Evolutionary conservation across 257 asterid genomes (phyloP), one percentile per base, ranked within the genome.

Genomic region (Ajuga chamaepitys): DNA sequence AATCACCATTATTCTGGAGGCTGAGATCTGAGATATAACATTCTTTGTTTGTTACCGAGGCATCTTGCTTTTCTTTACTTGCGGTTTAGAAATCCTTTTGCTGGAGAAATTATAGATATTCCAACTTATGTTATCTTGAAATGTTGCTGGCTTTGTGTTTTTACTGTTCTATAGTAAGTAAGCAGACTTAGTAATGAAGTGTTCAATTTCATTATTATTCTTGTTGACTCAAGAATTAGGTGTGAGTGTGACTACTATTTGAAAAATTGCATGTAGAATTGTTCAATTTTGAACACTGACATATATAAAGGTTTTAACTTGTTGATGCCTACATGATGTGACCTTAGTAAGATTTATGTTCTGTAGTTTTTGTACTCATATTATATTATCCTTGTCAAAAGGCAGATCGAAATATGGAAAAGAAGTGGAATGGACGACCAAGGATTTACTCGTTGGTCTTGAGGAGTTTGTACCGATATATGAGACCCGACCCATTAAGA

Each of bases 371-470:
- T 74, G 59, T 54, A 56, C 81, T 81, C 74, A 64, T 77, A 81
- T 79, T 82, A 82, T 74, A 78, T 71, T 84, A 67, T 86, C 89
- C 82, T 86, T 88, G 82, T 83, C 95, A 84, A 90, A 90, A 94
- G 99, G 99, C 96, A 90, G 99, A 90, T 82, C 97, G 91, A 94
- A 90, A 90, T 95, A 80, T 75, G 99, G 95, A 52, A 85, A 82
- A 81, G 67, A 84, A 53, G 95, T 90, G 68, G 97, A 90, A 51
- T 94, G 99, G 99, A 90, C 97, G 17, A 40, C 73, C 67, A 85
- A 90, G 78, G 99, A 94, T 82, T 78, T 94, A 76, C 82, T 94
- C 74, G 71, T 62, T 72, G 96, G 86, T 38, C 74, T 94, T 28
- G 96, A 94, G 83, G 99, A 94, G 80, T 94, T 94, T 65, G 87